Conservation (phyloP, 352 stramenopile species). For the Poterioochromonas sp. region DNA sequence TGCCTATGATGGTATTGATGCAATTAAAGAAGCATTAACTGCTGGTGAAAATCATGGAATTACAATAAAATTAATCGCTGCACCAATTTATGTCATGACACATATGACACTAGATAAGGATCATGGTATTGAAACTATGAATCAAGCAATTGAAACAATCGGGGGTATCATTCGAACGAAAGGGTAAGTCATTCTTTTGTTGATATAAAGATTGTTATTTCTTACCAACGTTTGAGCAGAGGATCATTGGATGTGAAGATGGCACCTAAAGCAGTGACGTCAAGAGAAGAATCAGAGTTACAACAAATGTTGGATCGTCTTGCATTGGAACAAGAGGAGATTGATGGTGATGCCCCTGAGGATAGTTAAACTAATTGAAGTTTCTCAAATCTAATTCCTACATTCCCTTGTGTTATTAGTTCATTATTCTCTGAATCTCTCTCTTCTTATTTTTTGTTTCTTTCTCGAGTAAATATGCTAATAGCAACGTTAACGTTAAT, state of each 20-base stretch:
- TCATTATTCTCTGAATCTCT: too few species aligned
- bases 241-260: slow-evolving; percentile 87
- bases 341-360: slow-evolving; percentile 93
- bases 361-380: slow-evolving; percentile 76
- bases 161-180: slow-evolving; percentile 82
- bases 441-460: too few species aligned
- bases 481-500: too few species aligned
- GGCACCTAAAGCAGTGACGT: slow-evolving; percentile 93
- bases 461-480: too few species aligned
- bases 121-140: slow-evolving; percentile 87
- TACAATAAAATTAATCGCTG: slow-evolving; percentile 97
- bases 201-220: slow-evolving; percentile 4
- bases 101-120: slow-evolving; percentile 97
- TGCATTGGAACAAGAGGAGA: slow-evolving; percentile 94
- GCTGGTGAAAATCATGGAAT: slow-evolving; percentile 23
- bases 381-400: too few species aligned
- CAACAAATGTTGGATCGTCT: slow-evolving; percentile 98
- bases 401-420: too few species aligned
- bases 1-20: slow-evolving; percentile 79
- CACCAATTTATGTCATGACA: slow-evolving; percentile 97
- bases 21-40: background rate
- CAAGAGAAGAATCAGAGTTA: slow-evolving; percentile 97
- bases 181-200: slow-evolving; percentile 64
- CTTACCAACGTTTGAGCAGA: background rate
- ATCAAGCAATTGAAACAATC: slow-evolving; percentile 88